These are phyloP conservation scores for Plasmodium blacklocki DNA, from an alignment of 169 alveolate genomes.

Conservation along the genomic window DNA sequence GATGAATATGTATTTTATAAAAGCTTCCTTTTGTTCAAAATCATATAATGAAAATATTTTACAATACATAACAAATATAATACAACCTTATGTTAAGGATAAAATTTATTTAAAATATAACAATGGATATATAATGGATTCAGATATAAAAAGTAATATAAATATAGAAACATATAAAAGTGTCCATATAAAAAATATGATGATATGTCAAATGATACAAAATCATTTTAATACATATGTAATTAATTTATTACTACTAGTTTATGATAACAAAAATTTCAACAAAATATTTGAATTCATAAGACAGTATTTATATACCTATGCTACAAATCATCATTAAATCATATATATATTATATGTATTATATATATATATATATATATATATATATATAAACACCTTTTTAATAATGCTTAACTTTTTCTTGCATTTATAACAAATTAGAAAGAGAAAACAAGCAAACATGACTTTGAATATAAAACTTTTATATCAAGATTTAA, in stretches of 20 bases:
- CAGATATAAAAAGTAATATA: slow-evolving; percentile 8
- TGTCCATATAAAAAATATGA: not conserved
- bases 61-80: not conserved
- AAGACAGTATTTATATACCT: slow-evolving; percentile 25
- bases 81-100: slow-evolving; percentile 7
- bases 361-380: too few species aligned
- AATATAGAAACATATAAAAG: not conserved
- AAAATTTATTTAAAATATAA: slow-evolving; percentile 16
- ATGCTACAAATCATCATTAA: not conserved
- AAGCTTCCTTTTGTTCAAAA: not conserved
- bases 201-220: slow-evolving; percentile 9
- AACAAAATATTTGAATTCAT: slow-evolving; percentile 18
- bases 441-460: too few species aligned
- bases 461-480: too few species aligned
- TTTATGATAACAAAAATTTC: slow-evolving; percentile 14
- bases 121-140: slow-evolving; percentile 9
- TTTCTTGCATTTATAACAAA: too few species aligned
- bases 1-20: slow-evolving; percentile 42
- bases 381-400: too few species aligned
- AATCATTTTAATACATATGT: not conserved
- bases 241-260: slow-evolving; percentile 34
- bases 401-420: too few species aligned
- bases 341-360: too few species aligned
- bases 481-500: too few species aligned
- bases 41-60: slow-evolving; percentile 5